Evolutionary conservation across 345 rosid genomes (phyloP).

Genomic region (Hibiscus syriacus): DNA sequence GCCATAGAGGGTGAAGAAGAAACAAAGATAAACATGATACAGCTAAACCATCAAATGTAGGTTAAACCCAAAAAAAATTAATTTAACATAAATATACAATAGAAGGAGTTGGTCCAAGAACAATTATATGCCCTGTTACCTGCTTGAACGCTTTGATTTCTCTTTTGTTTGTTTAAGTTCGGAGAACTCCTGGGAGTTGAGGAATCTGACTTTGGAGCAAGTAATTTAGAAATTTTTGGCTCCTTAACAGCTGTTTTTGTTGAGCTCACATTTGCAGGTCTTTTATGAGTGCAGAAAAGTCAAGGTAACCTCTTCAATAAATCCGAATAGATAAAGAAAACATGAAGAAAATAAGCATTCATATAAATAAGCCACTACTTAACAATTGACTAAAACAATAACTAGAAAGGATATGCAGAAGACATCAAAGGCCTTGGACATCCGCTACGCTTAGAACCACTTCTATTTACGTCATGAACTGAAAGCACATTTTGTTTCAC

Average conservation of each 20-base stretch:
- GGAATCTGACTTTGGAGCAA: conserved; percentile 33
- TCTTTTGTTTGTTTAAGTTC: conserved; percentile 29
- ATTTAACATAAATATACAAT: background rate
- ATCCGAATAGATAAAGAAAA: background rate
- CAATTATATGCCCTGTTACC: conserved; percentile 24
- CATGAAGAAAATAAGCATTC: background rate
- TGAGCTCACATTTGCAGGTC: conserved; percentile 37
- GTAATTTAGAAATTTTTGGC: conserved; percentile 34
- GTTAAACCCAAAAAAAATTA: background rate
- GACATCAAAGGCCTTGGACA: conserved; percentile 45
- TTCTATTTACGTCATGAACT: conserved; percentile 41
- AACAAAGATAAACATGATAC: background rate
- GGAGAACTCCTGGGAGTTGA: conserved; percentile 24
- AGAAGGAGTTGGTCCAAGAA: background rate
- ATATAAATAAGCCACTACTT: background rate
- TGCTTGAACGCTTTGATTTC: conserved; percentile 33
- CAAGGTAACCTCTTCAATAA: conserved; percentile 40
- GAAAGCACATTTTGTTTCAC: conserved; percentile 47
- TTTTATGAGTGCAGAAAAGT: conserved; percentile 55
- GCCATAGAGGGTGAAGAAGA: background rate
- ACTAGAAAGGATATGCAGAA: conserved; percentile 78
- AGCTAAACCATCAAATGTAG: background rate
- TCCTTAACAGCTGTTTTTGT: conserved; percentile 36
- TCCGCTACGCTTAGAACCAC: conserved; percentile 66
- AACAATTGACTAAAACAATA: background rate